phyloP scores from a whole-genome alignment of 2,329 filamentous ascomycete genomes.

The Stagonosporopsis cucurbitacearum region DNA sequence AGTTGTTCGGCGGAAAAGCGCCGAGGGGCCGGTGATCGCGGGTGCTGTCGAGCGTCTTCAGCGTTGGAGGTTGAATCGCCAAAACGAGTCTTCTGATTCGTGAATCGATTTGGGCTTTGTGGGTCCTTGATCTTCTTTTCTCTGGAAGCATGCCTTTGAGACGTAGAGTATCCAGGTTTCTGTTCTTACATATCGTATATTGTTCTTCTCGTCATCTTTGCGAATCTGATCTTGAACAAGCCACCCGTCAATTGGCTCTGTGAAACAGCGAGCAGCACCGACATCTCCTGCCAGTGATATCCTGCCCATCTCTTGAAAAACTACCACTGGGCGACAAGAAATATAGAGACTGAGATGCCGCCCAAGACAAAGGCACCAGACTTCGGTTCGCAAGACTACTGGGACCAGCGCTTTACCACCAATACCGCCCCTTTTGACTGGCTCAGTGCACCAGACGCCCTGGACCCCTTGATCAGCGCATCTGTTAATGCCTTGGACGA shows the following conservation, averaged over 20 bases:
- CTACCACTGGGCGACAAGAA: not conserved
- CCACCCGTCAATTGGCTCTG: not conserved
- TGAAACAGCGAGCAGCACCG: too few species aligned
- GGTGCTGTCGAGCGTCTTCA: not conserved
- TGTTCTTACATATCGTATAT: not conserved
- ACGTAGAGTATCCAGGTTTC: not conserved
- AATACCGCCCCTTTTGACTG: constrained; percentile 49
- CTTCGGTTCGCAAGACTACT: constrained; percentile 46
- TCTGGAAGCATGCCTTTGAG: not conserved
- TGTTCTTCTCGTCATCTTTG: not conserved
- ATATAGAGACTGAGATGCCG: not conserved
- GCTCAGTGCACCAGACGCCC: constrained; percentile 40
- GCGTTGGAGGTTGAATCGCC: not conserved
- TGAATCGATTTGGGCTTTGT: not conserved
- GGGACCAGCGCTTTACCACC: constrained; percentile 46
- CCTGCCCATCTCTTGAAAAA: not conserved
- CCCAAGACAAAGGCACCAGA: constrained; percentile 31
- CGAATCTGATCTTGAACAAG: not conserved
- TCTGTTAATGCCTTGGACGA: constrained; percentile 25
- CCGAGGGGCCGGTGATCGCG: constrained; percentile 7
- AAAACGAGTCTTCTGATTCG: not conserved
- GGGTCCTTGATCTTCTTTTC: not conserved
- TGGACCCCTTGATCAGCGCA: constrained; percentile 39
- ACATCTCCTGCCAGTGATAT: not conserved
- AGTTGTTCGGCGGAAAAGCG: constrained; percentile 5